Evolutionary conservation across 2,329 filamentous ascomycete species (phyloP).

Genomic region (Curvularia lunata): DNA sequence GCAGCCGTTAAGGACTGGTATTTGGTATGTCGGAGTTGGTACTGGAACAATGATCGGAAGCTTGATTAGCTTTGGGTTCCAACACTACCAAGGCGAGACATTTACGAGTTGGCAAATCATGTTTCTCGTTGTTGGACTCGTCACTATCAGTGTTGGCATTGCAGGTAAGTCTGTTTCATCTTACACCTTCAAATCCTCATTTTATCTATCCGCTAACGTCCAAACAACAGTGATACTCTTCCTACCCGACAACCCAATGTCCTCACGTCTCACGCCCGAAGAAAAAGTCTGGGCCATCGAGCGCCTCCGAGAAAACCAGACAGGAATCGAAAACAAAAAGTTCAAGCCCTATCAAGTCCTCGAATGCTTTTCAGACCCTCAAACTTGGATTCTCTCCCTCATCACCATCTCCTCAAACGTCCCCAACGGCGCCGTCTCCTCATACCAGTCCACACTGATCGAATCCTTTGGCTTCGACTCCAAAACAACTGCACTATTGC

Average conservation of each 20-base stretch:
- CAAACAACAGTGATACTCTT: slow-evolving; percentile 55
- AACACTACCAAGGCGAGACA: slow-evolving; percentile 56
- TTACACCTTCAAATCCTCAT: not conserved
- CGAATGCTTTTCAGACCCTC: slow-evolving; percentile 55
- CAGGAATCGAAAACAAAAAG: slow-evolving; percentile 58
- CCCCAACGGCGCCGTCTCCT: slow-evolving; percentile 50
- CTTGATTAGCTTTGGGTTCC: slow-evolving; percentile 65
- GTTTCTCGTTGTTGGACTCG: slow-evolving; percentile 63
- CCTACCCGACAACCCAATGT: slow-evolving; percentile 57
- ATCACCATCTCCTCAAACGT: slow-evolving; percentile 39
- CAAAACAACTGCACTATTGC: slow-evolving; percentile 39
- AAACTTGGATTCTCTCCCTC: slow-evolving; percentile 46
- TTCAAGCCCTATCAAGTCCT: slow-evolving; percentile 55
- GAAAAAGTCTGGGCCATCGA: slow-evolving; percentile 44
- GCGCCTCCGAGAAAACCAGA: slow-evolving; percentile 55
- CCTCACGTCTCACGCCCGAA: slow-evolving; percentile 23
- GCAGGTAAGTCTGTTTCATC: slow-evolving; percentile 7
- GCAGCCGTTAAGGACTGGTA: slow-evolving; percentile 61
- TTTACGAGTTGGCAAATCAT: slow-evolving; percentile 69
- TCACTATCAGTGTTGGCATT: slow-evolving; percentile 45
- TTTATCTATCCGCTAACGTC: not conserved
- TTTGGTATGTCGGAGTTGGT: slow-evolving; percentile 50
- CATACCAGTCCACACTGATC: slow-evolving; percentile 38
- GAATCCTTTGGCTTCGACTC: slow-evolving; percentile 48
- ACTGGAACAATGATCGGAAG: slow-evolving; percentile 63